These are phyloP conservation scores for Ehretia macrophylla DNA, from an alignment of 257 asterid species.

Conservation along the genomic window DNA sequence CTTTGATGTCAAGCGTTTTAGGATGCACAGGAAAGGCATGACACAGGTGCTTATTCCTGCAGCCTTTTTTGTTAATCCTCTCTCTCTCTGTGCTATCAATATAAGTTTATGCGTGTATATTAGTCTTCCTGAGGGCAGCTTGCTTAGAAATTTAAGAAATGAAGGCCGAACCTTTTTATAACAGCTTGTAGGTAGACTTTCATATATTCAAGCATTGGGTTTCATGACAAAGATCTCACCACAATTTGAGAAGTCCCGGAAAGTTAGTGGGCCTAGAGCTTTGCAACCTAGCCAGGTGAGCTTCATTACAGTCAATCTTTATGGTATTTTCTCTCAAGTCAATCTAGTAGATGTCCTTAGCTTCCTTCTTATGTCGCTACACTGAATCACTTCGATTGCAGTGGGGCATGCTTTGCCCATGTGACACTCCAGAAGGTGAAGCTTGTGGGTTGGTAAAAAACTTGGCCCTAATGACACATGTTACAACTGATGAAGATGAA, in stretches of 20 bases:
- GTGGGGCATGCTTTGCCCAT: constrained; percentile 99
- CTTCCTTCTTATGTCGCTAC: constrained; percentile 7
- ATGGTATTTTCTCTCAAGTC: background rate
- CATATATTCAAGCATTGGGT: constrained; percentile 83
- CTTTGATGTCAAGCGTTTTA: constrained; percentile 83
- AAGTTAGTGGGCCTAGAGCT: constrained; percentile 99
- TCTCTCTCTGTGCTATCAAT: too few species aligned
- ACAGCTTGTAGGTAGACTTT: constrained; percentile 73
- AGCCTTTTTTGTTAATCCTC: background rate
- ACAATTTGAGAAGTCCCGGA: constrained; percentile 90
- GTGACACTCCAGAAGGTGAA: constrained; percentile 99
- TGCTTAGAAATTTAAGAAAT: background rate
- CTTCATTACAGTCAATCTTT: background rate
- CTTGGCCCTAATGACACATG: constrained; percentile 97
- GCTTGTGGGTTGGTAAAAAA: constrained; percentile 96
- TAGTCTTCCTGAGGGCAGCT: background rate
- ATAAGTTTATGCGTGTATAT: background rate
- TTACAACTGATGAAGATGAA: constrained; percentile 93
- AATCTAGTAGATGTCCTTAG: background rate
- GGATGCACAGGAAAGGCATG: constrained; percentile 90
- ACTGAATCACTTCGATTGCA: constrained; percentile 30
- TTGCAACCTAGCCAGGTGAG: constrained; percentile 95
- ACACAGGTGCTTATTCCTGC: constrained; percentile 68
- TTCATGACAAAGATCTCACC: constrained; percentile 84
- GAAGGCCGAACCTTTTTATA: constrained; percentile 5